Conservation (phyloP, 192 early-diverging fungal genomes). For the Linderina pennispora region DNA sequence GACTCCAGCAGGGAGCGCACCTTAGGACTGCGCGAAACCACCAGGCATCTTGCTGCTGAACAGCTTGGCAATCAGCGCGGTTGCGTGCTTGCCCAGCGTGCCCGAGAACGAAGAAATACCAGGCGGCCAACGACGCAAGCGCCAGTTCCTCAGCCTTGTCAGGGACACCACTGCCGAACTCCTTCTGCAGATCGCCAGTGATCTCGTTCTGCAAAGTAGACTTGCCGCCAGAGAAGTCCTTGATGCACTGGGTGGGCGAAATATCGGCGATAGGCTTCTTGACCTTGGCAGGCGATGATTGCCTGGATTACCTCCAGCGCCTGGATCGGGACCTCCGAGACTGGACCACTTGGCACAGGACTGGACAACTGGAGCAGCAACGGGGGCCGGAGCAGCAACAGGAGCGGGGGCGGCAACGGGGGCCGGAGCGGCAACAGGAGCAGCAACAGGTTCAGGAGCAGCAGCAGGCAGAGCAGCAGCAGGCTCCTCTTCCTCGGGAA, state of each 20-base stretch:
- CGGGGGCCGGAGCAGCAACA: constrained; percentile 38
- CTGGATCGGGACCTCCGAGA: constrained; percentile 68
- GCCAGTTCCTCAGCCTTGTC: constrained; percentile 87
- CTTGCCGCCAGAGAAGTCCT: constrained; percentile 92
- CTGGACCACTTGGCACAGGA: constrained; percentile 45
- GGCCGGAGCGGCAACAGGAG: constrained; percentile 35
- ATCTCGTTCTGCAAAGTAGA: constrained; percentile 97
- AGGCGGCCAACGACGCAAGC: constrained; percentile 78
- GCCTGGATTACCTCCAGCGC: constrained; percentile 76
- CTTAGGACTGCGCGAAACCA: constrained; percentile 72
- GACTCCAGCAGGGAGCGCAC: constrained; percentile 55
- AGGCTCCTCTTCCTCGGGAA: constrained; percentile 12
- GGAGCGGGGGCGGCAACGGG: too few relatives aligned
- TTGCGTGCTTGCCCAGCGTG: constrained; percentile 81
- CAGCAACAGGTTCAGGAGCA: constrained; percentile 45
- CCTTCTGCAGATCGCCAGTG: constrained; percentile 88
- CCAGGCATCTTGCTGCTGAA: constrained; percentile 90
- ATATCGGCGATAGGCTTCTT: constrained; percentile 76
- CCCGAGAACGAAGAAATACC: constrained; percentile 61
- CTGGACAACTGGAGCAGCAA: constrained; percentile 48
- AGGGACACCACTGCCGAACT: constrained; percentile 76
- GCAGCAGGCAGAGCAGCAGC: constrained; percentile 64
- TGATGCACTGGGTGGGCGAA: constrained; percentile 46
- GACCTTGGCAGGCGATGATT: constrained; percentile 85
- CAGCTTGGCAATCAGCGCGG: constrained; percentile 71